Conservation (phyloP, 352 stramenopile species). For the Peronospora farinosa region DNA sequence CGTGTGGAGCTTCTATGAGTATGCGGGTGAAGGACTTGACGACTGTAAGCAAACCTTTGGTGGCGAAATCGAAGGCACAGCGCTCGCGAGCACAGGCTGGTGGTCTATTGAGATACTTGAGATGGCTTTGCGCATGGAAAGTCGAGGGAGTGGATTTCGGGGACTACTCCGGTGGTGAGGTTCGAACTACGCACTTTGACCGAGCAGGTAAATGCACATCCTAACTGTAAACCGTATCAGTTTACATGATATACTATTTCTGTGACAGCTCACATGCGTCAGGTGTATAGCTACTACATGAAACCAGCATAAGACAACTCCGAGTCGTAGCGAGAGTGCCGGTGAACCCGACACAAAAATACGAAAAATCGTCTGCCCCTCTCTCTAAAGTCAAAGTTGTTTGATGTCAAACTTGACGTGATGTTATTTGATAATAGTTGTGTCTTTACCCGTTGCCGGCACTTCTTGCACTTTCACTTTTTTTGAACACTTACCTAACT, state of each 20-base stretch:
- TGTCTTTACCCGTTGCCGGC: too few species aligned
- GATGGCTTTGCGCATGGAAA: slow-evolving; percentile 57
- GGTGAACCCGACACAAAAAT: neutral
- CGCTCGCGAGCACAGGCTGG: slow-evolving; percentile 46
- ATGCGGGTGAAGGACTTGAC: slow-evolving; percentile 29
- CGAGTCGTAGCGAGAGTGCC: too few species aligned
- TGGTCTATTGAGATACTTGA: slow-evolving; percentile 73
- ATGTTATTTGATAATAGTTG: too few species aligned
- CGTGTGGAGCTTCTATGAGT: slow-evolving; percentile 58
- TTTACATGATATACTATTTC: too few species aligned
- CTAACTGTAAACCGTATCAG: too few species aligned
- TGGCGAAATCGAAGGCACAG: slow-evolving; percentile 49
- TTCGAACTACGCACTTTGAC: neutral
- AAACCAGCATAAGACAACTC: too few species aligned
- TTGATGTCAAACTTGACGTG: too few species aligned
- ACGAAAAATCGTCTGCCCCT: neutral
- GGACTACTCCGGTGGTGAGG: slow-evolving; percentile 29
- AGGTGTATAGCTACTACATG: too few species aligned
- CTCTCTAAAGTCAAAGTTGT: neutral
- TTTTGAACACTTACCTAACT: slow-evolving; percentile 1
- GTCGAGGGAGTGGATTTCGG: slow-evolving; percentile 37
- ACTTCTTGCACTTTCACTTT: too few species aligned
- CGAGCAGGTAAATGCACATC: neutral
- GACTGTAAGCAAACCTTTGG: slow-evolving; percentile 57
- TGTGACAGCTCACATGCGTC: too few species aligned